Evolutionary conservation across 2,329 filamentous ascomycete genomes (phyloP), one percentile per base, ranked within the genome.

Genomic region (Ophiosphaerella korrae): DNA sequence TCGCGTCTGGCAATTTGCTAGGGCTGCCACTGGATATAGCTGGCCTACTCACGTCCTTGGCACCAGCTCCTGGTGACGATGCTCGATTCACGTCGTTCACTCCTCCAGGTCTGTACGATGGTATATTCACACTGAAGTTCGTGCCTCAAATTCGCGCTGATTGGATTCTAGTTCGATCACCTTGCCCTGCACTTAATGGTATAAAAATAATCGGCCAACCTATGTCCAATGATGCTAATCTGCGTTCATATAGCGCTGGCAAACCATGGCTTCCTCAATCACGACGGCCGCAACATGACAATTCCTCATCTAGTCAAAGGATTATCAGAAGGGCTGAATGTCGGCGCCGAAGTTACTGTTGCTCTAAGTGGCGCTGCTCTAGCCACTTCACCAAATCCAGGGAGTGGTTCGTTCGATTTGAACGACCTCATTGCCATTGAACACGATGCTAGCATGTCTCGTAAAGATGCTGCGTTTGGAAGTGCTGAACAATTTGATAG

Each of bases 261-360:
- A 40, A 63, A 63, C 37, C 60, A 63, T 48, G 37, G 46, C 45
- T 63, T 63, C 47, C 51, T 63, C 32, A 51, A 52, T 9, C 60
- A 52, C 40, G 33, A 40, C 5, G 60, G 60, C 43, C 45, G 40
- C 9, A 50, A 49, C 36, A 54, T 57, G 43, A 63, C 57, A 1
- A 53, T 63, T 18, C 58, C 60, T 0, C 45, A 55, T 14, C 53
- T 61, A 2, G 34, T 63, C 45, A 48, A 52, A 14, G 60, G 60
- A 7, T 50, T 63, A 7, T 51, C 60, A 12, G 47, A 45, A 29
- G 58, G 57, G 12, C 21, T 63, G 1, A 61, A 63, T 38, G 57
- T 59, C 7, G 60, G 57, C 37, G 45, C 57, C 5, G 60, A 63
- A 37, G 61, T 63, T 40, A 56, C 57, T 33, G 26, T 29, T 24